Base-by-base conservation (phyloP, 2,329 filamentous ascomycete genomes). In the Ceratocystis lukuohia region DNA sequence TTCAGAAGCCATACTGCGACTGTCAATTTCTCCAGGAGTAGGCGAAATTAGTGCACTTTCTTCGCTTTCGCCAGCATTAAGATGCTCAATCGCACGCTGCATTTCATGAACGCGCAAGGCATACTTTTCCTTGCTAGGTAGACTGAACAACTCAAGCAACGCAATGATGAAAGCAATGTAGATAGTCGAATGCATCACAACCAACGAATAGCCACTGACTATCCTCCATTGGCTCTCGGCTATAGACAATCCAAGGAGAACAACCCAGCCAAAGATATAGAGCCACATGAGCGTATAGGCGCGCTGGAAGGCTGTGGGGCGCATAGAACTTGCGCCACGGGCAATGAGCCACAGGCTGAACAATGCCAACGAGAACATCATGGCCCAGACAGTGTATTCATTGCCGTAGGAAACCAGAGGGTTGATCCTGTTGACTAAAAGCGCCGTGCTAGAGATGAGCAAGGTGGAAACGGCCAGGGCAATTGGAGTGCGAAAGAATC, bases 331-430 rank as follows among this genome's bases (percentile, higher is more conserved):
- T 17, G 90, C 88, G 1, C 89, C 86, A 20, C 87, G 84, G 71
- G 91, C 85, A 45, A 95, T 80, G 69, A 91, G 87, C 93, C 93
- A 97, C 59, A 91, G 86, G 22, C 87, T 75, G 68, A 88, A 86
- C 72, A 94, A 85, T 80, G 91, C 96, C 0, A 90, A 80, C 0
- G 88, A 88, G 0, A 93, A 73, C 77, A 91, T 88, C 87, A 95
- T 95, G 33, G 85, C 84, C 90, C 91, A 96, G 1, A 80, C 82
- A 46, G 4, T 3, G 2, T 94, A 97, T 61, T 86, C 82, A 71
- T 88, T 95, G 76, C 90, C 92, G 77, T 96, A 94, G n/a, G 94
- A 79, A 71, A 97, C 91, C 71, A 90, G 83, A 0, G 93, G 91
- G 72, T 97, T 97, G 73, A 93, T 77, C 74, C 94, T 95, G 46